Percentiles rank a stretch among this genome's conserved stretches.
Conservation (phyloP, 495 filamentous ascomycete species). For the Neurospora discreta region DNA sequence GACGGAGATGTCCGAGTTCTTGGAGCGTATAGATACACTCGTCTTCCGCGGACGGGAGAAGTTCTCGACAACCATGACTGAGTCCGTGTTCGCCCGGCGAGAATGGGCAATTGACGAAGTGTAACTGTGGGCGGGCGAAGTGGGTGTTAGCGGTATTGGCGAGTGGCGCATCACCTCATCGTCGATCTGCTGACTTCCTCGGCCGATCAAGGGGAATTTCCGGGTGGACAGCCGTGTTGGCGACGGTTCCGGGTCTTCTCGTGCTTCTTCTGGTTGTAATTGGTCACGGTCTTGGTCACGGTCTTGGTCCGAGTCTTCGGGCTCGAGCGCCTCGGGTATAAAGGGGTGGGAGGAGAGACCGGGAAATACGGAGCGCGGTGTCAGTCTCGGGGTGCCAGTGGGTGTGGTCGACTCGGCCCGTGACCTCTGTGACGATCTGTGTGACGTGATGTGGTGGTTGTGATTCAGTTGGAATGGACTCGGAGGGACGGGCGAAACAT, state of each 20-base stretch:
- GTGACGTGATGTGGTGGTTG: constrained; percentile 3
- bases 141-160: constrained; percentile 8
- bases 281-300: not conserved
- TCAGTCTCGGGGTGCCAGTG: constrained; percentile 6
- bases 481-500: constrained; percentile 4
- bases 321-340: constrained; percentile 16
- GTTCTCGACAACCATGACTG: constrained; percentile 31
- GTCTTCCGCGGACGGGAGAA: constrained; percentile 41
- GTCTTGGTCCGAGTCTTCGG: not conserved
- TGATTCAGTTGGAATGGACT: constrained; percentile 5
- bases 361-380: constrained; percentile 18
- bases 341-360: constrained; percentile 25
- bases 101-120: not conserved
- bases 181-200: constrained; percentile 16
- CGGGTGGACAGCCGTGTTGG: not conserved
- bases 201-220: constrained; percentile 13
- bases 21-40: constrained; percentile 26
- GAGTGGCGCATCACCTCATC: constrained; percentile 3
- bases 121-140: constrained; percentile 1
- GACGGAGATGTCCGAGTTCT: constrained; percentile 23
- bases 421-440: constrained; percentile 11
- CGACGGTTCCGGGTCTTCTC: not conserved
- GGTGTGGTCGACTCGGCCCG: constrained; percentile 17
- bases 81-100: constrained; percentile 7
- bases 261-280: not conserved